Base-by-base conservation (phyloP, 495 filamentous ascomycete genomes). In the Bryoglossum gracile region DNA sequence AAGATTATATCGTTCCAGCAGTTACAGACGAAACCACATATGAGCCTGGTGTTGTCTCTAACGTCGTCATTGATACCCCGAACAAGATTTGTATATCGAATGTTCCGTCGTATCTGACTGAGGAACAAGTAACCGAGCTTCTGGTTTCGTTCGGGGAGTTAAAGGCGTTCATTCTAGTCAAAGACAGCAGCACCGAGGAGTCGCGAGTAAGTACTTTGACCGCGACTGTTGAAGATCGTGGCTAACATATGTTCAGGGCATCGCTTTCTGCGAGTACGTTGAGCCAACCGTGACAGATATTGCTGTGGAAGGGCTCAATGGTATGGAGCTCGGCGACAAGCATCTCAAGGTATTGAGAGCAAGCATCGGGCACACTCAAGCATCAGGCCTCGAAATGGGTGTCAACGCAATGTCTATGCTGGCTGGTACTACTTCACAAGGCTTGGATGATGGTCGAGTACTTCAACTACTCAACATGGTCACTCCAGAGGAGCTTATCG, bases 331-430 rank as follows among this genome's bases (percentile, higher is more conserved):
- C 8, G 91, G 86, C 34, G 89, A 94, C 50, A 82, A 84, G 49
- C 75, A 81, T 54, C 80, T 98, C 38, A 89, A 85, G 68, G 87
- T 95, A 23, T 69, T 80, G 50, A 85, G 87, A 58, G 92, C 92
- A 45, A 94, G 88, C 68, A 86, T 96, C 54, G 92, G 92, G 48
- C 82, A 86, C 54, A 90, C 87, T 21, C 92, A 99, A 64, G 89
- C 87, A 9, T 71, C 86, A 42, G 87, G 89, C 35, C 72, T 92
- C 14, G 92, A 97, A 57, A 91, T 95, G 83, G 83, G 90, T 21
- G 90, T 97, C 51, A 95, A 94, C 54, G 94, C 91, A 53, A 97
- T 99, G 88, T 92, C 89, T 23, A 90, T 97, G 87, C 89, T 99
- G 60, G 92, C 92, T 25, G 89, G 90, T 36, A 95, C 91, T 28